Base-by-base conservation (phyloP, 2,329 filamentous ascomycete species). In the Colletotrichum liaoningense region DNA sequence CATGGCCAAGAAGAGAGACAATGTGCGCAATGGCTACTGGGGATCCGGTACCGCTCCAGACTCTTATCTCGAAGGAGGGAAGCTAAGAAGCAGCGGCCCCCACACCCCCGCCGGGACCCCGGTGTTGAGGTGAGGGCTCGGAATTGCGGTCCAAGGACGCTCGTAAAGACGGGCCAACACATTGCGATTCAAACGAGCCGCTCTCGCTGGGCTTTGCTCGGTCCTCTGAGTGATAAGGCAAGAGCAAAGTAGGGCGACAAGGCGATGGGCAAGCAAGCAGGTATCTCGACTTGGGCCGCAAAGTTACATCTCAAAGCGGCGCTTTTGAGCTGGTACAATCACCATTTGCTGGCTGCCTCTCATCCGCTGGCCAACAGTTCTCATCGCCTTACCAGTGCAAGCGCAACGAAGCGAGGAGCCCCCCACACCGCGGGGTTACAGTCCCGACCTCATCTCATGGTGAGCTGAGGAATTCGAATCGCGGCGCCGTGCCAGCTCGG, bases 391-490 rank as follows among this genome's bases (percentile, higher is more conserved):
- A n/a, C 26, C 38, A 14, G 33, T 33, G 28, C 28, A 60, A 64
- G 16, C 52, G 30, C 8, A 30, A 24, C 12, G 26, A 56, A 28
- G 49, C 24, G 24, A 11, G 38, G 8, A 22, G 46, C 42, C 58
- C 30, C 59, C 66, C 66, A 30, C 66, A 49, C 63, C 64, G 35
- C 63, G 46, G 59, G 46, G 22, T 69, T 57, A 33, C n/a, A 56
- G 35, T 57, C 24, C 57, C 54, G 66, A 69, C 58, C 66, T 64
- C 66, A 60, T 64, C 67, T 60, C 70, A 56, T 49, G 16, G 26
- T 64, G 70, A 73, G 70, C 70, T 70, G 66, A 73, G 66, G 19
- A 60, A 11, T 42, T 70, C 67, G 67, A 60, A 70, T 65, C 67
- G 67, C 26, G 67, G 35, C 49, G 67, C 60, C 56, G 70, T 57